phyloP scores from a whole-genome alignment of 2,329 filamentous ascomycete genomes.

The Cyphellophora europaea region DNA sequence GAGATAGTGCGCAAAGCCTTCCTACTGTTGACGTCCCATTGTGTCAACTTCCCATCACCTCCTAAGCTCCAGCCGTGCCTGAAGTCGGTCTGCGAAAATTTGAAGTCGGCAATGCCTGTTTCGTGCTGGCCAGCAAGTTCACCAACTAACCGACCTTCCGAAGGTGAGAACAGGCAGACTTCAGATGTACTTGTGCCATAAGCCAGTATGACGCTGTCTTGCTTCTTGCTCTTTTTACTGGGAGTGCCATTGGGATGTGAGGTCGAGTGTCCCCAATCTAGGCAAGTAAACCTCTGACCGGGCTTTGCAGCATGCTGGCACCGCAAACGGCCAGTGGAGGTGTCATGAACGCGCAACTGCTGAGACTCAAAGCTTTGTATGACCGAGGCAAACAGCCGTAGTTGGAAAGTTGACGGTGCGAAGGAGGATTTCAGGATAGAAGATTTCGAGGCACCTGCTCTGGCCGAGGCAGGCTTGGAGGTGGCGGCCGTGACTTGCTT shows the following conservation, averaged over 20 bases:
- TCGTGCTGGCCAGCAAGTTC: conserved; percentile 37
- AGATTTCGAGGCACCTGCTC: conserved; percentile 31
- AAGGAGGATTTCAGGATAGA: conserved; percentile 42
- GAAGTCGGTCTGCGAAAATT: conserved; percentile 40
- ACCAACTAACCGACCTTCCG: conserved; percentile 37
- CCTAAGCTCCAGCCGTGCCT: conserved; percentile 45
- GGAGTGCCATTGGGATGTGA: conserved; percentile 13
- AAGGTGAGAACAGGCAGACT: conserved; percentile 40
- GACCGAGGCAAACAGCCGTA: conserved; percentile 44
- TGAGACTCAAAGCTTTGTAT: conserved; percentile 44
- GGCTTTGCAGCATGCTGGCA: conserved; percentile 40
- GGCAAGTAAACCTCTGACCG: conserved; percentile 37
- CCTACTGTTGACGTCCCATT: conserved; percentile 40
- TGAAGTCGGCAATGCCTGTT: conserved; percentile 40
- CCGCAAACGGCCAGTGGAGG: conserved; percentile 38
- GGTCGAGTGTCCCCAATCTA: conserved; percentile 40
- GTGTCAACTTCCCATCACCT: conserved; percentile 41
- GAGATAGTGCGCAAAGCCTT: conserved; percentile 35
- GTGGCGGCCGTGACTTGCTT: conserved; percentile 32
- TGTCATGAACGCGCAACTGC: conserved; percentile 43
- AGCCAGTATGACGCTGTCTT: conserved; percentile 34
- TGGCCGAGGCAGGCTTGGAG: conserved; percentile 35
- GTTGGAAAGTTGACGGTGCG: conserved; percentile 40
- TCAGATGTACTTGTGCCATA: conserved; percentile 40
- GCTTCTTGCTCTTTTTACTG: conserved; percentile 44